Evolutionary conservation across 2,329 filamentous ascomycete genomes (phyloP), one percentile per base, ranked within the genome.

Genomic region (Mollisia scopiformis): DNA sequence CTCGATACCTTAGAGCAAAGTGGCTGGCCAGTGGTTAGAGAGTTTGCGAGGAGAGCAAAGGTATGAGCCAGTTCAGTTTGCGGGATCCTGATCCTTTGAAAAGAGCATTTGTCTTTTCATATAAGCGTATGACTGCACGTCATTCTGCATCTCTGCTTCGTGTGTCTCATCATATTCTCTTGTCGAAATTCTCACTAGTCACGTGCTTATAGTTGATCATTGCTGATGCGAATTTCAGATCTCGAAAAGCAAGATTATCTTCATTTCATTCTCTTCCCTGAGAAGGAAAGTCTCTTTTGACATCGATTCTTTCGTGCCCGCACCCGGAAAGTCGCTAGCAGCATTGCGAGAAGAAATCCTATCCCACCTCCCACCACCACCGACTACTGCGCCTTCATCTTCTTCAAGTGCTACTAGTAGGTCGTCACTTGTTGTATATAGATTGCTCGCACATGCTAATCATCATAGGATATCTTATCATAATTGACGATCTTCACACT

Each of bases 1-100:
- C 81, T 97, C 59, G 94, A 98, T 75, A 91, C 84, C 33, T 80
- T 97, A 30, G 92, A 96, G 77, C 93, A 97, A 76, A 87, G 88
- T 27, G 91, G 88, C 6, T 82, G 80, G 30, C 88, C 88, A 0
- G 77, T 97, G 3, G 66, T 94, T 1, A 77, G 80, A 19, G 93
- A 97, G 75, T 91, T 94, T 75, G 85, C 91, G 57, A 80, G 82
- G 50, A 84, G 93, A 69, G 92, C 90, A 57, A 91, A 89, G 79
- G 91, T 74, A 62, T 43, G 66, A 51, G 21, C 21, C 19, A 16
- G 2, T n/a, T n/a, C 16, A 7, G 3, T 47, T 47, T 25, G 23
- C 21, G 25, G n/a, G n/a, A 13, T 47, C 2, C 52, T 8, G 35
- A 55, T 30, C 46, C 52, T 23, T 59, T 28, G 11, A 30, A 43